phyloP scores from a whole-genome alignment of 2,329 filamentous ascomycete species.

The Beauveria bassiana region DNA sequence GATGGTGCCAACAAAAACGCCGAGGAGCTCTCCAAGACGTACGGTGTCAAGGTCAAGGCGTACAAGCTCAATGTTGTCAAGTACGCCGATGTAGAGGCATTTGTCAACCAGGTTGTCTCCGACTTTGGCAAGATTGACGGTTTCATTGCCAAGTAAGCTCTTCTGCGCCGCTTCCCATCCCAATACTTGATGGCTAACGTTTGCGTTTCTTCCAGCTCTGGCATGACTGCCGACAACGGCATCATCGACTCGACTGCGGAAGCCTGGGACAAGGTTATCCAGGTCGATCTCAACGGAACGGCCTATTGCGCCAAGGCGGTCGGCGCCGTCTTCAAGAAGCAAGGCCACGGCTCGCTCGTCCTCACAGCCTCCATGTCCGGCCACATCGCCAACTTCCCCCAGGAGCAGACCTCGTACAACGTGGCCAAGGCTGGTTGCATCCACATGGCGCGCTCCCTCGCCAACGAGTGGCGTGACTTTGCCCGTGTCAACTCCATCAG shows the following conservation, averaged over 20 bases:
- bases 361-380: conserved; percentile 65
- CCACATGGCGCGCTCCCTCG: conserved; percentile 37
- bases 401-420: conserved; percentile 61
- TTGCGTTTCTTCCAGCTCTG: conserved; percentile 37
- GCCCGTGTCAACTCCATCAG: conserved; percentile 59
- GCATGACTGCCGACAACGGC: conserved; percentile 60
- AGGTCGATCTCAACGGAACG: conserved; percentile 58
- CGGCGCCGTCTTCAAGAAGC: conserved; percentile 55
- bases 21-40: conserved; percentile 54
- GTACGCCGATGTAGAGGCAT: conserved; percentile 41
- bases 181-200: neutral
- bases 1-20: conserved; percentile 60
- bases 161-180: too few relatives aligned
- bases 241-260: conserved; percentile 60
- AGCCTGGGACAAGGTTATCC: conserved; percentile 57
- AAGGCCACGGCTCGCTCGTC: conserved; percentile 57
- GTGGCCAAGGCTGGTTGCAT: conserved; percentile 52
- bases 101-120: conserved; percentile 55
- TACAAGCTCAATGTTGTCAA: conserved; percentile 53
- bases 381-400: conserved; percentile 63
- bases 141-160: conserved; percentile 65
- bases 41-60: conserved; percentile 58
- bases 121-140: conserved; percentile 70
- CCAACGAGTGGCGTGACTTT: conserved; percentile 63
- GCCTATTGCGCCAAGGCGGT: conserved; percentile 61